Base-by-base conservation (phyloP, 1,284 basidiomycete species). In the Apiotrichum brassicae region DNA sequence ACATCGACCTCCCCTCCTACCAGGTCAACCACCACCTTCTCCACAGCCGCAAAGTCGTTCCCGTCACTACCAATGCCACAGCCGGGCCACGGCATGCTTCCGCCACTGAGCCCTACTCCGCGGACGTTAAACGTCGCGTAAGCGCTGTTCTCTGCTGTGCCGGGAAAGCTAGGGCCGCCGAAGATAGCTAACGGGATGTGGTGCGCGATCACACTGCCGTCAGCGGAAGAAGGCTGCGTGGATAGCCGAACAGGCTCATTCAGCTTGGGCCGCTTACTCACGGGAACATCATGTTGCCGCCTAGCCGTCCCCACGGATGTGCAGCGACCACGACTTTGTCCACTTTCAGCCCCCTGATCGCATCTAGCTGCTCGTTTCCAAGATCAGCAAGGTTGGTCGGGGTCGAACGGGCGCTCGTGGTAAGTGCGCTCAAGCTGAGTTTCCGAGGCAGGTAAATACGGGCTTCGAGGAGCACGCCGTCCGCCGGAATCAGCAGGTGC, bases 201-300 rank as follows among this genome's bases (percentile, higher is more conserved):
- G 39, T 58, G 49, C 3, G 63, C 46, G 13, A 68, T 52, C 11
- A 64, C 61, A 1, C 66, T 68, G 46, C 12, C 3, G 40, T 30
- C 23, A n/a, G n/a, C n/a, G n/a, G n/a, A n/a, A n/a, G n/a, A n/a
- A n/a, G n/a, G n/a, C n/a, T n/a, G n/a, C n/a, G n/a, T n/a, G n/a
- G n/a, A n/a, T n/a, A n/a, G n/a, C n/a, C n/a, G n/a, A n/a, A n/a
- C n/a, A n/a, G n/a, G n/a, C n/a, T n/a, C n/a, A n/a, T n/a, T n/a
- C n/a, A n/a, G n/a, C n/a, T n/a, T n/a, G n/a, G n/a, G n/a, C n/a
- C n/a, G n/a, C n/a, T n/a, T 3, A 64, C 66, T 51, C 45, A 69
- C 69, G 69, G 67, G 40, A 67, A 66, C 19, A 64, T 54, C 60
- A 65, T 63, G 46, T 64, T 66, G 6, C 69, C 69, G 4, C 69